Evolutionary conservation across 805 yeast species (phyloP), one percentile per base, ranked within the genome.

Genomic region (Ogataea ramenticola): DNA sequence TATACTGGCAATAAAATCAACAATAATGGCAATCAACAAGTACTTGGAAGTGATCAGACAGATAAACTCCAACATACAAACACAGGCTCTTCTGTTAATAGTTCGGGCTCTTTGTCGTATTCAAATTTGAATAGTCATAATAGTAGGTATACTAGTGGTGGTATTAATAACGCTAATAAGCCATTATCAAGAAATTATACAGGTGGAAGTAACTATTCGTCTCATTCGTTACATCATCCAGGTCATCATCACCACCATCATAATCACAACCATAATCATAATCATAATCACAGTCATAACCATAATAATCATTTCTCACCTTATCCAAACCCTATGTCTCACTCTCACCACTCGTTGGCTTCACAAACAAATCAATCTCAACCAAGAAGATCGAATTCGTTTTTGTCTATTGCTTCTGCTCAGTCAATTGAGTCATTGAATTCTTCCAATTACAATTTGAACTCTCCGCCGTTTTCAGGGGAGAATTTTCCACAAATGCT

Each of bases 371-470:
- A n/a, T 27, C 24, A 41, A 14, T 42, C 32, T n/a, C 48, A 43
- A 32, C 53, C 52, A 6, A 48, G 48, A 35, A 42, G 56, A 40
- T 45, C 53, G 15, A 49, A 45, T 35, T 52, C 57, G 10, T 60
- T 57, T 22, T 43, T 58, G 36, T 58, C 63, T 4, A 41, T 57
- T 9, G 51, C 61, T 4, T 60, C 64, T 1, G 39, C 53, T 11
- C 46, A 58, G 40, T 47, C 58, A 3, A 29, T 48, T 14, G 39
- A 30, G 30, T 53, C 56, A 4, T 12, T 37, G 7, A 19, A 26
- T 4, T 56, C 56, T 1, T 60, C 64, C 10, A 54, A 58, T 2
- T 43, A 46, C 16, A 36, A 27, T 26, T 24, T 38, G 7, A 35
- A 31, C 15, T 34, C 37, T 7, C 37, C 37, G 19, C 37, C 37